These are phyloP conservation scores for Mediolabrus comicus DNA, from an alignment of 108 stramenopile genomes.

Conservation along the genomic window DNA sequence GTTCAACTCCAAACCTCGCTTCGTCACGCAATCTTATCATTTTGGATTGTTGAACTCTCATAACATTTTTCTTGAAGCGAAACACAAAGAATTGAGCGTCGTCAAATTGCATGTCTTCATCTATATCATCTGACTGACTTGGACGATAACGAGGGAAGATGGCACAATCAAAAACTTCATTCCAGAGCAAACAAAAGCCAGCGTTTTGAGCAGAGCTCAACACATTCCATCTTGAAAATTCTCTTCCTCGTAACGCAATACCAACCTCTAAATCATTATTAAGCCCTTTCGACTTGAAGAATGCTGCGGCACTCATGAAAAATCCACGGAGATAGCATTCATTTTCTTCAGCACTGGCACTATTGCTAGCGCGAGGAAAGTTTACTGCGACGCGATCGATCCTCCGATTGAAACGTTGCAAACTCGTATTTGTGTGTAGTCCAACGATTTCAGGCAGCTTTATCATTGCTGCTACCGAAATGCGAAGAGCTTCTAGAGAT, in stretches of 20 bases:
- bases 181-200: conserved; percentile 21
- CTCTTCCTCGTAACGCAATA: conserved; percentile 8
- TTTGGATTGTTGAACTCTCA: background rate
- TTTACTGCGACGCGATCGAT: conserved; percentile 12
- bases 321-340: conserved; percentile 8
- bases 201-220: conserved; percentile 14
- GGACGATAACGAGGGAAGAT: conserved; percentile 22
- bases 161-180: conserved; percentile 16
- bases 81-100: conserved; percentile 27
- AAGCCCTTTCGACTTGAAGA: conserved; percentile 1
- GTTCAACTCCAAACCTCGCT: conserved; percentile 3
- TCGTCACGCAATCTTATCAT: conserved; percentile 2
- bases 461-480: conserved; percentile 3
- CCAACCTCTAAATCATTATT: conserved; percentile 15
- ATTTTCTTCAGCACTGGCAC: conserved; percentile 13
- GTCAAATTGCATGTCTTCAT: background rate
- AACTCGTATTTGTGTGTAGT: background rate
- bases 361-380: conserved; percentile 13
- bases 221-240: conserved; percentile 29
- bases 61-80: conserved; percentile 4
- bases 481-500: conserved; percentile 8
- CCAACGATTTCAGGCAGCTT: background rate
- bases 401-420: background rate
- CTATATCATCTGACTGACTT: background rate
- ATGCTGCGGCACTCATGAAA: conserved; percentile 22